A percentile compares a stretch with the other conserved stretches of the same genome.
Conservation (phyloP, 1,284 basidiomycete genomes). For the Cutaneotrichosporon mucoides region DNA sequence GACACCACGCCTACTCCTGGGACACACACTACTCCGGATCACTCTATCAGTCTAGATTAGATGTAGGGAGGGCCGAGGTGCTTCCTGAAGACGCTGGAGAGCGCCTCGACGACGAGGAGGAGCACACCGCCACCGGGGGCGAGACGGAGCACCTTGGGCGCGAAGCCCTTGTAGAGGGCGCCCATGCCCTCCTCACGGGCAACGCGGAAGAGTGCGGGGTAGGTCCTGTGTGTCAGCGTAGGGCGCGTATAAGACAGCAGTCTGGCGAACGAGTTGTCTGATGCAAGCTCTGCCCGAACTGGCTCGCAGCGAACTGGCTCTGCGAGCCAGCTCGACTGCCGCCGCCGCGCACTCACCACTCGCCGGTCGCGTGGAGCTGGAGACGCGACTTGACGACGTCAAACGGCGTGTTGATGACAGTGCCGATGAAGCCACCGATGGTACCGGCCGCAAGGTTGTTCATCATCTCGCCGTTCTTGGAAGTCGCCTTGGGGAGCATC, state of each 20-base stretch:
- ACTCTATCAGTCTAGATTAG: conserved; percentile 23
- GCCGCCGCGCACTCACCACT: conserved; percentile 47
- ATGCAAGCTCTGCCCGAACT: no score
- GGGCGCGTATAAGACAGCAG: background rate
- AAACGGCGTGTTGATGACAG: conserved; percentile 54
- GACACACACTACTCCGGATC: background rate
- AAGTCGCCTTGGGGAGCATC: conserved; percentile 78
- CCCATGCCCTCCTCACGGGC: conserved; percentile 82
- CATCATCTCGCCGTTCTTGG: conserved; percentile 64
- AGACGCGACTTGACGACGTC: conserved; percentile 96
- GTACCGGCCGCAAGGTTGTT: conserved; percentile 92
- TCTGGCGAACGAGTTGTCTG: background rate
- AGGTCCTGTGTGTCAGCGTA: conserved; percentile 24
- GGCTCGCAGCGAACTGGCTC: no score
- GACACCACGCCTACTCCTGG: no score
- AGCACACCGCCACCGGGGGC: conserved; percentile 94
- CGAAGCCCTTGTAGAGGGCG: conserved; percentile 85
- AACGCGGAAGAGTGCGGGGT: conserved; percentile 63
- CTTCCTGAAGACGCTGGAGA: conserved; percentile 40
- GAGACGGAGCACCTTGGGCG: conserved; percentile 75
- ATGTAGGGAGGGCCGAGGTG: conserved; percentile 44
- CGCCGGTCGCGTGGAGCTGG: conserved; percentile 82
- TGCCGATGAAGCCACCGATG: conserved; percentile 85
- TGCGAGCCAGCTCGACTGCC: no score
- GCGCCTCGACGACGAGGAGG: conserved; percentile 58